Conservation (phyloP, 73 alveolate species). For the Paramecium primaurelia region DNA sequence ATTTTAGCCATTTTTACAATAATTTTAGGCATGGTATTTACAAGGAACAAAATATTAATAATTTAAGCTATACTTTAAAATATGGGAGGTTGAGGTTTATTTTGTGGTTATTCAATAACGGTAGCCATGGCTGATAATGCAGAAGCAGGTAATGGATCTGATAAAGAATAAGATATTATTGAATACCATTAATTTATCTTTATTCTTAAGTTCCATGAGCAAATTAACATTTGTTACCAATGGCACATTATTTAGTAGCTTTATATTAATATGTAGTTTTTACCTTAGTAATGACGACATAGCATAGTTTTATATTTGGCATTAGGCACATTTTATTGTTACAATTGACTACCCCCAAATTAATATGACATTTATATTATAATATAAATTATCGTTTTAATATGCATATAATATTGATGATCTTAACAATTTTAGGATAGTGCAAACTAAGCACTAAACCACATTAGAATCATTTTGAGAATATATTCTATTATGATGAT, state of each 20-base stretch:
- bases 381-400: neutral
- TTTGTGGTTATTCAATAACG: neutral
- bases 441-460: neutral
- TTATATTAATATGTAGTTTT: neutral
- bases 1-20: neutral
- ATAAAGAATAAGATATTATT: neutral
- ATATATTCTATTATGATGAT: neutral
- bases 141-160: neutral
- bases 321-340: neutral
- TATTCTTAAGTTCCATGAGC: constrained; percentile 8
- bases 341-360: neutral
- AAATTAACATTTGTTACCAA: constrained; percentile 23
- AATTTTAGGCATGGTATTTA: neutral
- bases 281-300: no score
- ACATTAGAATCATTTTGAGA: neutral
- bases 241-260: constrained; percentile 22
- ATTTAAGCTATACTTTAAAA: neutral
- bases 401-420: neutral
- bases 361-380: neutral
- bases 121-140: neutral
- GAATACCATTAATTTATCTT: neutral
- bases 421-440: neutral
- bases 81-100: neutral
- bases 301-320: neutral
- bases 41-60: neutral